Evolutionary conservation across 768 basidiomycete species (phyloP), one percentile per base, ranked within the genome.

Genomic region (Suillus decipiens): DNA sequence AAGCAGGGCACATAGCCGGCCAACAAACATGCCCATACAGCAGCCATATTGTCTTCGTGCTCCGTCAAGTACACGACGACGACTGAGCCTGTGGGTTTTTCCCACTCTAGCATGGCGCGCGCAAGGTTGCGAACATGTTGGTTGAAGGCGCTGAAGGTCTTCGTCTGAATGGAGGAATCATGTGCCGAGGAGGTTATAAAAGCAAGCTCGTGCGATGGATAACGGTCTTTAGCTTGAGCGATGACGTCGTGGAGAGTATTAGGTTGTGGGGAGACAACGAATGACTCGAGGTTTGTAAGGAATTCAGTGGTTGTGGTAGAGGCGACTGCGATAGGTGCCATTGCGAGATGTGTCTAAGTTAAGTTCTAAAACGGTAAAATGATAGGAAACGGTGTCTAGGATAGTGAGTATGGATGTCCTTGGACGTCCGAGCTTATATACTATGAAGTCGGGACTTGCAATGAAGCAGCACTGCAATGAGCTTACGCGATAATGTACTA

Each of bases 161-260:
- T 72, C 2, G 71, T 71, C 34, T 67, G 67, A 9, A 72, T 71
- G 12, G 74, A 67, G 14, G 70, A 75, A 33, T 75, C 67, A 22
- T 72, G 72, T 17, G 72, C 69, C 0, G 72, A 74, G 14, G 73
- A 75, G 0, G 74, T 67, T 42, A 74, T 61, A 14, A 74, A 74
- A 17, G 65, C 60, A 39, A 74, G 69, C 15, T 75, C 65, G n/a
- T 68, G 74, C 9, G 50, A 33, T 9, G 74, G 69, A 42, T 74
- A 72, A 12, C 63, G 65, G 8, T 24, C 28, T 8, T 62, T 67
- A 7, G 69, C 74, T 15, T 55, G 66, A 55, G 69, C 64, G n/a
- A 75, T 33, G 31, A 73, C 60, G 14, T 72, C 69, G 19, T 67
- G 55, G 7, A 74, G 65, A 5, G 70, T 75, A 3, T 36, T 45